Evolutionary conservation across 192 early-diverging fungal species (phyloP), one percentile per base, ranked within the genome.

Genomic region (Coemansia sp.): DNA sequence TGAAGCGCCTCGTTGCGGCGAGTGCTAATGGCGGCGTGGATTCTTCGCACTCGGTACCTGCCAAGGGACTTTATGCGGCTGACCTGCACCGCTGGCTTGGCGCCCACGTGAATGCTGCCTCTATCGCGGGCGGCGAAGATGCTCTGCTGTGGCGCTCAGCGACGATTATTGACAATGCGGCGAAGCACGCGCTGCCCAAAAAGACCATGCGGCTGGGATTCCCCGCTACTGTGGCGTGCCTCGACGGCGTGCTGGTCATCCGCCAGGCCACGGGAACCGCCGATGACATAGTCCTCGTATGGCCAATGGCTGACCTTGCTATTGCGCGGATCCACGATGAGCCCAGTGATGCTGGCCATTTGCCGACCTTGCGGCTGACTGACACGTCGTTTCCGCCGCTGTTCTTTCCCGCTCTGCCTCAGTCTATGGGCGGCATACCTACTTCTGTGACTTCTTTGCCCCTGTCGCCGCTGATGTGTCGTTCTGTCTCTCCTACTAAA

Each of bases 281-380:
- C 11, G 14, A 21, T 16, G 17, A 14, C 0, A 2, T 29, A 27
- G 19, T 53, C 11, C 61, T 81, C 8, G 57, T 73, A 11, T 81
- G 79, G 79, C 79, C 79, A n/a, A 33, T 81, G 61, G 79, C 79
- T 31, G 79, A 81, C 9, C 61, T 60, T 10, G 11, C 16, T 4
- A 42, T 69, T 4, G 33, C 50, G 2, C 27, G 19, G 13, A 51
- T 59, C 2, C 33, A 37, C 0, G 54, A 57, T 17, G 72, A 75
- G 10, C 40, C 45, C 0, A 64, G 63, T 3, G 64, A 68, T 7
- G 64, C 61, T 2, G 69, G 67, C 17, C 17, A 57, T 3, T 27
- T 60, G 17, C 54, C 41, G 31, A 34, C 66, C 2, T 35, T 81
- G 36, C 56, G 70, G 0, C 33, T 81, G 1, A 53, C 40, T 0